phyloP scores from a whole-genome alignment of 2,329 filamentous ascomycete genomes.

The Pseudopithomyces chartarum region DNA sequence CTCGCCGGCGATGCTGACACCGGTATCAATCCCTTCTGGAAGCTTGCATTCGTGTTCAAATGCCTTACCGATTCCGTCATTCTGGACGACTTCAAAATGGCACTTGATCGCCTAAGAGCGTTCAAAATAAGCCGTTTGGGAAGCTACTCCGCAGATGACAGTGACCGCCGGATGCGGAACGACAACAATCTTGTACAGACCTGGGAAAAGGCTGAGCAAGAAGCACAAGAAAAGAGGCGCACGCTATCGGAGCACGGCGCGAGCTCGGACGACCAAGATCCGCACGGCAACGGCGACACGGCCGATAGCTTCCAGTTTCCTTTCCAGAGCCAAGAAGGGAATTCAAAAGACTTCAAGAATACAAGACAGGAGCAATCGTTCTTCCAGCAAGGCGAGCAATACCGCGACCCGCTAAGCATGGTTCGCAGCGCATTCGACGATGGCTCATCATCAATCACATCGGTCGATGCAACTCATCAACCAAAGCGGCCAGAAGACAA shows the following conservation, averaged over 20 bases:
- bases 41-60: constrained; percentile 68
- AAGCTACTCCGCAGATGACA: constrained; percentile 43
- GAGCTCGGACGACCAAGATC: neutral
- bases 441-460: constrained; percentile 12
- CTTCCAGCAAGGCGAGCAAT: constrained; percentile 5
- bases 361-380: neutral
- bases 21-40: constrained; percentile 71
- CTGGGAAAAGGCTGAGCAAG: constrained; percentile 42
- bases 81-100: constrained; percentile 71
- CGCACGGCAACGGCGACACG: neutral
- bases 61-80: constrained; percentile 70
- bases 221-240: constrained; percentile 20
- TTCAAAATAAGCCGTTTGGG: constrained; percentile 49
- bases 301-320: neutral
- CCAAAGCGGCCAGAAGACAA: neutral
- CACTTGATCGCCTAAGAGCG: constrained; percentile 53
- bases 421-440: constrained; percentile 2
- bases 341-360: neutral
- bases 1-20: constrained; percentile 50
- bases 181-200: constrained; percentile 35
- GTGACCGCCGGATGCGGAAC: constrained; percentile 38
- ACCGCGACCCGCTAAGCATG: constrained; percentile 1
- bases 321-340: neutral
- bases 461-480: neutral
- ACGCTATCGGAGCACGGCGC: neutral